Conservation (phyloP, 2,329 filamentous ascomycete genomes). For the Pseudophaeomoniella oleicola region DNA sequence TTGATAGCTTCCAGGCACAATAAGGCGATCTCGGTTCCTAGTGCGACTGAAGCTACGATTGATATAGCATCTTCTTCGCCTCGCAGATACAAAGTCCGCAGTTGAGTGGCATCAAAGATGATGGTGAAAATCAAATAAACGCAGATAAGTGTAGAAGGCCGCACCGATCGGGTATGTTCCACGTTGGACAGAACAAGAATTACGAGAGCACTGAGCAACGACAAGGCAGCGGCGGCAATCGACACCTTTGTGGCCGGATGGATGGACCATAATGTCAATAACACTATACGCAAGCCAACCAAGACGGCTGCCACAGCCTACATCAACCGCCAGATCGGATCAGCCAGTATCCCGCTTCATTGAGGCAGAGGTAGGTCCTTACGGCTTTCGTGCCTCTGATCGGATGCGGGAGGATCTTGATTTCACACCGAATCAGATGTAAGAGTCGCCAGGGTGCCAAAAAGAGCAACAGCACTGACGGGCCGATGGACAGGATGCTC, state of each 20-base stretch:
- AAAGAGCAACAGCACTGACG: constrained; percentile 20
- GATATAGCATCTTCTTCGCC: constrained; percentile 15
- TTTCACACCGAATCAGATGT: constrained; percentile 16
- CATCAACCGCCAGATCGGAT: too few species aligned
- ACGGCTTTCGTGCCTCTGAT: constrained; percentile 1
- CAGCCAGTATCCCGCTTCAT: too few species aligned
- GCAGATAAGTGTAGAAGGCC: constrained; percentile 16
- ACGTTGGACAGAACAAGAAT: constrained; percentile 13
- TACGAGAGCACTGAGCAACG: constrained; percentile 8
- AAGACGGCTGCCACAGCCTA: too few species aligned
- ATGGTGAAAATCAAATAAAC: constrained; percentile 26
- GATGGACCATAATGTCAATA: constrained; percentile 6
- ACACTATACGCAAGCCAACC: constrained; percentile 22
- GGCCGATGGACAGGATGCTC: constrained; percentile 22
- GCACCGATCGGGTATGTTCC: constrained; percentile 14
- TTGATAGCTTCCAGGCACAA: constrained; percentile 21
- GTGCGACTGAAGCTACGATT: constrained; percentile 17
- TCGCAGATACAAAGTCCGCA: constrained; percentile 23
- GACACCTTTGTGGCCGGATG: constrained; percentile 1
- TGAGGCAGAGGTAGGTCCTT: too few species aligned
- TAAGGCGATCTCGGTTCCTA: constrained; percentile 23
- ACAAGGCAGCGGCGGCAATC: constrained; percentile 7
- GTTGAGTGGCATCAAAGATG: constrained; percentile 25
- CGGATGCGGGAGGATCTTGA: constrained; percentile 3
- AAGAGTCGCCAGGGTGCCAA: constrained; percentile 18